Conservation (phyloP, 371 early-diverging fungal species). For the Rhizopus stolonifer region DNA sequence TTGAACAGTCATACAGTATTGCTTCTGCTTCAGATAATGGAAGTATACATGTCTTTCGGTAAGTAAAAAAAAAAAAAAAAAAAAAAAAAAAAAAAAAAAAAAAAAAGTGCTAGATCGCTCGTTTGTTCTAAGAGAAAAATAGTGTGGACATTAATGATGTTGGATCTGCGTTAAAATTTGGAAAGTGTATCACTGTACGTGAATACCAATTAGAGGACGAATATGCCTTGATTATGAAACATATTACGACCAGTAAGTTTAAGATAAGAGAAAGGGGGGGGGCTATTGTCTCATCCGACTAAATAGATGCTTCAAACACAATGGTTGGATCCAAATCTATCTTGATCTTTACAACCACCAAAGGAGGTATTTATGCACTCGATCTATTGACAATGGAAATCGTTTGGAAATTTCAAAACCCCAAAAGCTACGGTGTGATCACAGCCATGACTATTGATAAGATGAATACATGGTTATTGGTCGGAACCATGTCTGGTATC, state of each 20-base stretch:
- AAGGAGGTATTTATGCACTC: constrained; percentile 73
- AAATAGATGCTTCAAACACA: constrained; percentile 39
- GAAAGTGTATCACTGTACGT: constrained; percentile 60
- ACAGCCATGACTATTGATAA: constrained; percentile 73
- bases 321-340: constrained; percentile 71
- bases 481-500: constrained; percentile 84
- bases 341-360: constrained; percentile 76
- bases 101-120: too few relatives aligned
- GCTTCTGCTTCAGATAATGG: constrained; percentile 88
- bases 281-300: not conserved
- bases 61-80: too few relatives aligned
- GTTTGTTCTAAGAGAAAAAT: not conserved
- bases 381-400: constrained; percentile 74
- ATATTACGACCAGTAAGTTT: constrained; percentile 68
- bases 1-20: constrained; percentile 77
- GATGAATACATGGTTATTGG: constrained; percentile 65
- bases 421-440: constrained; percentile 59
- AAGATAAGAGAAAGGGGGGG: not conserved
- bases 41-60: constrained; percentile 78
- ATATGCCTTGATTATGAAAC: constrained; percentile 68
- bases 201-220: constrained; percentile 62
- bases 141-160: constrained; percentile 41
- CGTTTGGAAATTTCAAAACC: constrained; percentile 64
- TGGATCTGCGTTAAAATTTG: constrained; percentile 55
- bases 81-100: too few relatives aligned